phyloP scores from a whole-genome alignment of 495 filamentous ascomycete genomes.

The Durotheca rogersii region DNA sequence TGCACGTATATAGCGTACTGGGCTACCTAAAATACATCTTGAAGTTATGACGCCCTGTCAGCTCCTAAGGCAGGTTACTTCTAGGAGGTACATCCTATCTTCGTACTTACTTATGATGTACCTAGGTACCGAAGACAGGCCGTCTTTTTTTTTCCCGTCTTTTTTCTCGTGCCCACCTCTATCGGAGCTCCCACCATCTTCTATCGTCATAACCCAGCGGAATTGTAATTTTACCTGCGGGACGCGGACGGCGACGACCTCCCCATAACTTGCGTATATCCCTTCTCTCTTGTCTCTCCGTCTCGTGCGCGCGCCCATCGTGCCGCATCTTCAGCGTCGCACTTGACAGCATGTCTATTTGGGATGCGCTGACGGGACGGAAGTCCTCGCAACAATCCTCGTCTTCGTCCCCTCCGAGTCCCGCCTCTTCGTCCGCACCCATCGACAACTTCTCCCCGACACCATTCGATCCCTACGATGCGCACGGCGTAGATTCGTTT shows the following conservation, averaged over 20 bases:
- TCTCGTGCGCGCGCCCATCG: too few relatives aligned
- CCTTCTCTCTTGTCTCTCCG: constrained; percentile 2
- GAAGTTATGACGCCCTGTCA: too few relatives aligned
- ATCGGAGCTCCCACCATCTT: constrained; percentile 17
- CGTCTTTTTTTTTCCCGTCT: too few relatives aligned
- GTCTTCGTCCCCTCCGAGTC: constrained; percentile 30
- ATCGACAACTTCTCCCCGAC: constrained; percentile 54
- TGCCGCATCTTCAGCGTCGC: constrained; percentile 1
- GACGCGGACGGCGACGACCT: constrained; percentile 6
- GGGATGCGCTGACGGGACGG: constrained; percentile 83
- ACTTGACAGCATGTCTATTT: constrained; percentile 65
- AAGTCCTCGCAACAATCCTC: constrained; percentile 57
- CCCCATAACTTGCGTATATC: not conserved
- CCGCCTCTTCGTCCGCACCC: constrained; percentile 38
- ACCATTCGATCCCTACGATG: constrained; percentile 66
- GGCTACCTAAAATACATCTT: too few relatives aligned
- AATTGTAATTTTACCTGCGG: constrained; percentile 19
- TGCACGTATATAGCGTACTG: too few relatives aligned
- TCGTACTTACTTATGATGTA: not conserved
- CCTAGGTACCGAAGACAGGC: not conserved
- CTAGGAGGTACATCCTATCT: too few relatives aligned
- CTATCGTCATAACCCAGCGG: not conserved
- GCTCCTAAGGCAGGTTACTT: too few relatives aligned
- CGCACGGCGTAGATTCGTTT: constrained; percentile 80
- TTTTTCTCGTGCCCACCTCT: too few relatives aligned